Conservation (phyloP, 768 basidiomycete species). For the Collybia mongolica region DNA sequence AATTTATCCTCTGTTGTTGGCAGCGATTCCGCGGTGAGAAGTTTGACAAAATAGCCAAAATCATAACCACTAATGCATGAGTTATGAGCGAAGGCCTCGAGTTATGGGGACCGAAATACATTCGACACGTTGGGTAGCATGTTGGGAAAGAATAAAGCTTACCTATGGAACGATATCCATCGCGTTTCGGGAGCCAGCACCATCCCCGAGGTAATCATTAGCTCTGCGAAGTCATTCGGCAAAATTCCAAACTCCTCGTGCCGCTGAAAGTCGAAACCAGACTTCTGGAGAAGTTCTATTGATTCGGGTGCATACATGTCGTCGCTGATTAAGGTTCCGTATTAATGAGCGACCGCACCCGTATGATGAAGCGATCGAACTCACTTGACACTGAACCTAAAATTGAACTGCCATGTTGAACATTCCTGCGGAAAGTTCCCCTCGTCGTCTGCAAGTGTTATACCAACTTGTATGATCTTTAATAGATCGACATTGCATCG, state of each 20-base stretch:
- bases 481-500: slow-evolving; percentile 98
- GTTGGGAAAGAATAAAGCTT: slow-evolving; percentile 25
- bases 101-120: background rate
- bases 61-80: slow-evolving; percentile 80
- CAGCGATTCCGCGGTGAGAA: slow-evolving; percentile 82
- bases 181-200: slow-evolving; percentile 85
- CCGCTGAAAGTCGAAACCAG: slow-evolving; percentile 93
- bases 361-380: slow-evolving; percentile 22
- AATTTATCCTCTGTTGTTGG: slow-evolving; percentile 89
- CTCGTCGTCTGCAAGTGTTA: slow-evolving; percentile 92
- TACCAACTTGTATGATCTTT: slow-evolving; percentile 96
- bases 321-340: slow-evolving; percentile 50
- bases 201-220: slow-evolving; percentile 94
- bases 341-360: background rate
- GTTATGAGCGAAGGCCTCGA: background rate
- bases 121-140: background rate
- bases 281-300: slow-evolving; percentile 90
- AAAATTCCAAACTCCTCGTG: slow-evolving; percentile 91
- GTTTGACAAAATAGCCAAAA: slow-evolving; percentile 97
- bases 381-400: slow-evolving; percentile 86
- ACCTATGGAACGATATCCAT: slow-evolving; percentile 99
- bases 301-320: slow-evolving; percentile 99
- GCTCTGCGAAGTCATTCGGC: slow-evolving; percentile 94
- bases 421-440: slow-evolving; percentile 89
- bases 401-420: slow-evolving; percentile 99